Conservation (phyloP, 768 basidiomycete species). For the Mrakia gelida region DNA sequence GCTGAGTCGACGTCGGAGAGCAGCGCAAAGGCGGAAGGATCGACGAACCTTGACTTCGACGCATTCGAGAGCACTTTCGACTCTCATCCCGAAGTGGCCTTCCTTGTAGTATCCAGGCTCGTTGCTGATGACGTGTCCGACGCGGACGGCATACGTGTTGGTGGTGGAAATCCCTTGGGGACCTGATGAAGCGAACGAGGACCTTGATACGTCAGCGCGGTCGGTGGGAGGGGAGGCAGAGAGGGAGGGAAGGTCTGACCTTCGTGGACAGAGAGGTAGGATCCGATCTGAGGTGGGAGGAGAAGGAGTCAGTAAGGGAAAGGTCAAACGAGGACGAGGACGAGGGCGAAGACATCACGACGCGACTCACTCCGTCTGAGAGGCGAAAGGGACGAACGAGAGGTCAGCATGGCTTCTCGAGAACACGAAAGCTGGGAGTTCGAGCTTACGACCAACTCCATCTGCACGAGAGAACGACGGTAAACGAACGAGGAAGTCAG, state of each 20-base stretch:
- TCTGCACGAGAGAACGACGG: background rate
- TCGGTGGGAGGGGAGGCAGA: too few species aligned
- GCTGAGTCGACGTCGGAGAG: background rate
- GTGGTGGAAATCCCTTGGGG: constrained; percentile 69
- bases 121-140: constrained; percentile 69
- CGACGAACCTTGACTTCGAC: constrained; percentile 57
- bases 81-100: constrained; percentile 81
- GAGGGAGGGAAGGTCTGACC: constrained; percentile 39
- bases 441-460: constrained; percentile 27
- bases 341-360: background rate
- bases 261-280: constrained; percentile 43
- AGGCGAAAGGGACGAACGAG: background rate
- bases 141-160: constrained; percentile 61
- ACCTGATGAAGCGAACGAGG: too few species aligned
- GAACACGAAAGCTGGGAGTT: too few species aligned
- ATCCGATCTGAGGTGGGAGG: constrained; percentile 35
- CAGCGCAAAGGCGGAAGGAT: constrained; percentile 28
- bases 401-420: background rate
- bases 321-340: too few species aligned
- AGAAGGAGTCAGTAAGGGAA: background rate
- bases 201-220: too few species aligned
- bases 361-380: constrained; percentile 19
- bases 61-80: constrained; percentile 79
- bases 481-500: background rate
- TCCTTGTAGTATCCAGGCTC: constrained; percentile 51